Base-by-base conservation (phyloP, 139 green algal genomes). In the Coelastrella sp. region DNA sequence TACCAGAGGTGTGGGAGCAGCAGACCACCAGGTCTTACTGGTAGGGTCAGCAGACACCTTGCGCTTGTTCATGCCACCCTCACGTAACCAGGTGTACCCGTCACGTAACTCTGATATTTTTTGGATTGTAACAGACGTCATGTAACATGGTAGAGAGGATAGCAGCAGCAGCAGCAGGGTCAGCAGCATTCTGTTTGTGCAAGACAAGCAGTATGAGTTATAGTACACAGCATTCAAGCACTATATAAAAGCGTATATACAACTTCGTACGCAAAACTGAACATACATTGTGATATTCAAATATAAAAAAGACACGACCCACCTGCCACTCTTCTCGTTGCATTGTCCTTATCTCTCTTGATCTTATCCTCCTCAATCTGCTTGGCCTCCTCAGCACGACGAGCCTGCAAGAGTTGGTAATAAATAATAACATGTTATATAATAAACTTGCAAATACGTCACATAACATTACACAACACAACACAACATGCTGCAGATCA, bases 371-470 rank as follows among this genome's bases (percentile, higher is more conserved):
- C 84, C 27, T 89, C 72, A 5, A 78, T 69, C 78, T 83, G 53
- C 62, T 88, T 72, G 6, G 73, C 85, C 77, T 91, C 89, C 77
- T 87, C 89, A 17, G 50, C 69, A 43, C 75, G 75, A 4, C 75
- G 75, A 19, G 75, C 75, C 75, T 82, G 73, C 48, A 57, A 15
- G 48, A 57, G 17, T 23, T 2, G 17, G 2, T 57, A 2, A 4
- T 2, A 57, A 15, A 57, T 23, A 57, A 2, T 4, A 15, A 57
- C 48, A 57, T 57, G 48, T 57, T 57, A n/a, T n/a, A n/a, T n/a
- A n/a, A n/a, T n/a, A n/a, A n/a, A n/a, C n/a, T n/a, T n/a, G n/a
- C n/a, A n/a, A n/a, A n/a, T n/a, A n/a, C n/a, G n/a, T n/a, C n/a
- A n/a, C n/a, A n/a, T n/a, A n/a, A n/a, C n/a, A n/a, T n/a, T n/a